phyloP scores from a whole-genome alignment of 768 basidiomycete genomes.

The Boletus tylopilopsis region DNA sequence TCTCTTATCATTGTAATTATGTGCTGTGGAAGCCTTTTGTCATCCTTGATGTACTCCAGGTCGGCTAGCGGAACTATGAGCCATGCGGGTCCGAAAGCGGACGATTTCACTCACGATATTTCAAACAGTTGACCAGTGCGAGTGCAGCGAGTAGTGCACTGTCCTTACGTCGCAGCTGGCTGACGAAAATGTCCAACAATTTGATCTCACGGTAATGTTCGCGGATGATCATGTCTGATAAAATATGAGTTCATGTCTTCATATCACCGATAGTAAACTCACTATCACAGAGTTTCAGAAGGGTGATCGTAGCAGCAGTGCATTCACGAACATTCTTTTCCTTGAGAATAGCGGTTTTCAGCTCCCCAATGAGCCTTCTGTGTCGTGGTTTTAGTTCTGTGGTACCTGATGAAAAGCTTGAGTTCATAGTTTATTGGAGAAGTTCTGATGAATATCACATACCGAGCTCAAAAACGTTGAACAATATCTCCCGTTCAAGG shows the following conservation, averaged over 20 bases:
- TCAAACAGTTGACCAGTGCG: slow-evolving; percentile 16
- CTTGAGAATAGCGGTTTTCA: no score
- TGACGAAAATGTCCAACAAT: slow-evolving; percentile 11
- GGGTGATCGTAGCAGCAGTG: no score
- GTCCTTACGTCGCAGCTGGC: slow-evolving; percentile 14
- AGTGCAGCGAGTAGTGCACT: slow-evolving; percentile 20
- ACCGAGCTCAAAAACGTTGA: no score
- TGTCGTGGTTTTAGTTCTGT: no score
- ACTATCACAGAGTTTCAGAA: no score
- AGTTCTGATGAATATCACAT: no score
- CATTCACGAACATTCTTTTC: no score
- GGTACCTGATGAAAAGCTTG: no score
- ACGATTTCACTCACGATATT: slow-evolving; percentile 9
- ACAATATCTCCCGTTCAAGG: no score
- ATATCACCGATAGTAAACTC: background rate
- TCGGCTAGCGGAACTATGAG: slow-evolving; percentile 6
- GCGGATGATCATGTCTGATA: slow-evolving; percentile 6
- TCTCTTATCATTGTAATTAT: slow-evolving; percentile 16
- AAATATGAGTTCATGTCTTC: background rate
- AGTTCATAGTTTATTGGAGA: no score
- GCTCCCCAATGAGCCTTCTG: no score
- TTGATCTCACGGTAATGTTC: slow-evolving; percentile 3
- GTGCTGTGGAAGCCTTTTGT: slow-evolving; percentile 8
- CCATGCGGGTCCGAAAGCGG: background rate
- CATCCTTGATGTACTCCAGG: slow-evolving; percentile 11